These are phyloP conservation scores for Heterobasidion parviporum DNA, from an alignment of 1,284 basidiomycete species.

Conservation along the genomic window DNA sequence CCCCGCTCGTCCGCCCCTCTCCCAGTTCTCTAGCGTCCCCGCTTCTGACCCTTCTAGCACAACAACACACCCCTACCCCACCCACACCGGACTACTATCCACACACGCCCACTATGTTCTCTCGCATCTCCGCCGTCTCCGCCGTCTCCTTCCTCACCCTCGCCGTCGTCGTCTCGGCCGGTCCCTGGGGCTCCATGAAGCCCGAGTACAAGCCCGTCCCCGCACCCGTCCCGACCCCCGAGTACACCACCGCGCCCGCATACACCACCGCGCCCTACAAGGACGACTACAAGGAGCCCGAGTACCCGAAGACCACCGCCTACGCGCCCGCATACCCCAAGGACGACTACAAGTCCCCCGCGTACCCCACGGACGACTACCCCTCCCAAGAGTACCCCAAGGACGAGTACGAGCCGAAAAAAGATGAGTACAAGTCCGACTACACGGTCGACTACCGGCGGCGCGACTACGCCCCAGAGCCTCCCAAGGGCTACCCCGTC, in stretches of 20 bases:
- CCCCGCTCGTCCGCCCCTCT: background rate
- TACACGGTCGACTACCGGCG: no score
- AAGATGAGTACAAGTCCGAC: background rate
- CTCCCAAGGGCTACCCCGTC: no score
- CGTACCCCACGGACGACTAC: background rate
- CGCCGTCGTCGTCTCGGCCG: background rate
- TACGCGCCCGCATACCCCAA: background rate
- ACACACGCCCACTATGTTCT: background rate
- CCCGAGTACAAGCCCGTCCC: background rate
- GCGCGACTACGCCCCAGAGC: no score
- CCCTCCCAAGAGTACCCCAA: background rate
- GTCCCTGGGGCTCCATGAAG: background rate
- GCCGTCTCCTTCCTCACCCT: background rate
- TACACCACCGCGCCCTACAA: background rate
- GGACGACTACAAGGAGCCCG: background rate
- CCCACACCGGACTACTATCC: background rate
- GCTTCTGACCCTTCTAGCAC: background rate
- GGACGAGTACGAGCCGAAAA: background rate
- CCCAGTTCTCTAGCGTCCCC: background rate
- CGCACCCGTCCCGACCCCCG: background rate
- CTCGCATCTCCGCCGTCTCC: background rate
- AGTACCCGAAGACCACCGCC: background rate
- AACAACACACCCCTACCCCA: background rate
- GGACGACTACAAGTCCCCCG: background rate
- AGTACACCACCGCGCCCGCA: background rate